A percentile compares a stretch with the other conserved stretches of the same genome.
Evolutionary conservation across 2,329 filamentous ascomycete genomes (phyloP).

Genomic region (Epichloe amarillans): DNA sequence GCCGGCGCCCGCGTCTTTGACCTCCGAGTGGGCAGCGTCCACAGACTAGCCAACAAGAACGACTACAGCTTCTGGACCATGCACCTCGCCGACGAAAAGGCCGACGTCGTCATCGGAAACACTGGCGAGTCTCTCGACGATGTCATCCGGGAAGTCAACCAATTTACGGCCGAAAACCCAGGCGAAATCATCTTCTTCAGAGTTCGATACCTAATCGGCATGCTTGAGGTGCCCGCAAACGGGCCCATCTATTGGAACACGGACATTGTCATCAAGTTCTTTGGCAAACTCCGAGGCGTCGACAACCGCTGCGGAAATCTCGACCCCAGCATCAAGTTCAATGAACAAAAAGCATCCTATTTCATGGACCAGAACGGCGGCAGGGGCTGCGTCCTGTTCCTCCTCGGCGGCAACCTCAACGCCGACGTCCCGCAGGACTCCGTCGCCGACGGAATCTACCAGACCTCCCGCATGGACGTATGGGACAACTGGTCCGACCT

Average conservation of each 20-base stretch:
- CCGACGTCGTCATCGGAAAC: slow-evolving; percentile 26
- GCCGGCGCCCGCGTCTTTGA: slow-evolving; percentile 35
- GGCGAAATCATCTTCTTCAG: slow-evolving; percentile 33
- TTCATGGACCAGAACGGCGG: slow-evolving; percentile 20
- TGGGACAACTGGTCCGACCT: slow-evolving; percentile 19
- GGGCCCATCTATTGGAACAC: slow-evolving; percentile 21
- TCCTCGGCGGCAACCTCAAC: slow-evolving; percentile 15
- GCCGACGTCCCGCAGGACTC: slow-evolving; percentile 12
- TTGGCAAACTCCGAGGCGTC: slow-evolving; percentile 25
- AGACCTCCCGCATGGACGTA: slow-evolving; percentile 10
- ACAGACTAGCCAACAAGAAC: slow-evolving; percentile 7
- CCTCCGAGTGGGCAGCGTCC: slow-evolving; percentile 25
- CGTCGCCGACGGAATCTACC: slow-evolving; percentile 18
- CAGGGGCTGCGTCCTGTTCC: slow-evolving; percentile 20
- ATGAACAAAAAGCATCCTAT: slow-evolving; percentile 14
- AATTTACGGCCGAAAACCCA: slow-evolving; percentile 28
- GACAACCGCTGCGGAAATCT: slow-evolving; percentile 26
- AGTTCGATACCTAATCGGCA: slow-evolving; percentile 27
- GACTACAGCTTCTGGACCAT: slow-evolving; percentile 25
- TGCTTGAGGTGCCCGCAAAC: slow-evolving; percentile 21
- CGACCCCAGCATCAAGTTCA: slow-evolving; percentile 11
- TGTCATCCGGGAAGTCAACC: slow-evolving; percentile 30
- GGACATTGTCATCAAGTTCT: slow-evolving; percentile 28
- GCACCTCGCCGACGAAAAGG: slow-evolving; percentile 24
- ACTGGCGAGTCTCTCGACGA: slow-evolving; percentile 30